Evolutionary conservation across 306 rosid species (phyloP), one percentile per base, ranked within the genome.

Genomic region (Casuarina cunninghamiana): DNA sequence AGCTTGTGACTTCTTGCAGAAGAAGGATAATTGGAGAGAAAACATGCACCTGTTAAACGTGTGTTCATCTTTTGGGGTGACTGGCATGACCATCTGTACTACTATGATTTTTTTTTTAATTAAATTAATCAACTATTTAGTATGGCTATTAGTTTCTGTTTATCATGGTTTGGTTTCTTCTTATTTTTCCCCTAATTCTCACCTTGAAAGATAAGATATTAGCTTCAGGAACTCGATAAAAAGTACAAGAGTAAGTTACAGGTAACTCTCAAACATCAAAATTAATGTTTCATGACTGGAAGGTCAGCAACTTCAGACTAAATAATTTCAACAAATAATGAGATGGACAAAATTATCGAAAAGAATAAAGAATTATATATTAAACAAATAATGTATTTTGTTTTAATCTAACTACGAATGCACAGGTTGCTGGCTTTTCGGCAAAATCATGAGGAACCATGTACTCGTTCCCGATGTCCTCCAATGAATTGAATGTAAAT

Each of bases 341-440:
- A 11, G 53, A 63, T 71, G 45, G 74, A 38, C 35, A 43, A 71
- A 71, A 51, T 10, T 50, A 60, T 21, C 71, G 15, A 57, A 26
- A 35, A 43, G 42, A 48, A 71, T 21, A 71, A 81, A 76, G 51
- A 65, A 79, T 26, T 3, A 63, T 12, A 39, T 8, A 39, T 19
- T 17, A 45, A n/a, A 61, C 43, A 77, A 70, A 63, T 15, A 5
- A 37, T 35, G 8, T 38, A 38, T 5, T 44, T n/a, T 51, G 38
- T 43, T 45, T 13, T n/a, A 10, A 42, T 48, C 54, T 62, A 54
- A 45, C 43, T 4, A 67, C 17, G n/a, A 41, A 72, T 66, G 58
- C 55, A 53, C 60, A 70, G 9, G 44, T 19, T 50, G 75, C 38
- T 68, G 5, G 17, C 50, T 38, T 62, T 6, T 55, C 58, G 71